Base-by-base conservation (phyloP, 352 stramenopile genomes). In the Phytophthora ramorum region DNA sequence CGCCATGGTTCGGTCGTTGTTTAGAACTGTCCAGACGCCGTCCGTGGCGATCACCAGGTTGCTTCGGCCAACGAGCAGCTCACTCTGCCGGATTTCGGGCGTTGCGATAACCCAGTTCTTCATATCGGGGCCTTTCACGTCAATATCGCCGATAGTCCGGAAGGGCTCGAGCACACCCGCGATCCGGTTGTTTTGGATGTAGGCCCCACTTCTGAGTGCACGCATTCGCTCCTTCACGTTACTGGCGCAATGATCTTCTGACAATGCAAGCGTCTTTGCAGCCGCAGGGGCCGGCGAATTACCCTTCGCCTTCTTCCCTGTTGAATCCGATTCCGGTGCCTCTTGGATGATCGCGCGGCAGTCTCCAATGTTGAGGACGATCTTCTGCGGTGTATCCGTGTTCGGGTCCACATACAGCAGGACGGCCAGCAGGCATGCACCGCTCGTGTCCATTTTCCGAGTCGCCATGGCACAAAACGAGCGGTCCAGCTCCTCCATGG, bases 111-210 rank as follows among this genome's bases (percentile, higher is more conserved):
- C 83, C 84, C 83, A 93, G 48, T 85, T 78, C 37, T 79, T 66
- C 86, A 95, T 93, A 37, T 76, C 77, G 14, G 69, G 66, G 34
- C 75, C 73, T 61, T 95, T 95, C 72, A 93, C 78, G 53, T 93
- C 86, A n/a, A 93, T 83, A 50, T 96, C 90, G 17, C 90, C 89
- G 28, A 97, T 90, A 5, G 81, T 85, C 19, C 90, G 76, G n/a
- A 92, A 95, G 2, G 91, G 87, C 32, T 92, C 89, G 5, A 96
- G 49, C 30, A 93, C 73, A 14, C 89, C 90, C 19, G 86, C 83
- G 35, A 97, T 81, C 9, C 87, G 84, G 12, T 79, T 79, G 55
- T 90, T 85, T 24, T 86, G 70, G 16, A 96, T 85, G 52, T 75
- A 80, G 19, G 82, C 90, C 24, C 90, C 90, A 28, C 79, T 89